Percentiles rank a stretch among this genome's conserved stretches.
Conservation (phyloP, 2,329 filamentous ascomycete species). For the Didymella pomorum region DNA sequence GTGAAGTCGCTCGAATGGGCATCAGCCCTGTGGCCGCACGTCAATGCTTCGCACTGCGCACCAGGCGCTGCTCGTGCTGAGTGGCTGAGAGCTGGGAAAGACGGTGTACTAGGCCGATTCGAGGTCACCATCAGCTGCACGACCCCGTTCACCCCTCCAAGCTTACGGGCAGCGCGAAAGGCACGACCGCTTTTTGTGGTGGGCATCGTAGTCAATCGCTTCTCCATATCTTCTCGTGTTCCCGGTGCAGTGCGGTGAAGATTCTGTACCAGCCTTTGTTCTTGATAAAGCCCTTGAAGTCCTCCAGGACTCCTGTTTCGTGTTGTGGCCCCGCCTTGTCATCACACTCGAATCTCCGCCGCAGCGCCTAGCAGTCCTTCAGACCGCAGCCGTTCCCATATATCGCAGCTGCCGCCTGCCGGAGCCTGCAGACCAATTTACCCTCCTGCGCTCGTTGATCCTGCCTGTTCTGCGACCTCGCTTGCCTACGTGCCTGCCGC, state of each 20-base stretch:
- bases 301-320: constrained; percentile 20
- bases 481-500: constrained; percentile 1
- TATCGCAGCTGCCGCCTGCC: constrained; percentile 33
- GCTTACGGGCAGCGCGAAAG: constrained; percentile 26
- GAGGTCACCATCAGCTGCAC: constrained; percentile 7
- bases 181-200: constrained; percentile 32
- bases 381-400: constrained; percentile 19
- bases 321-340: constrained; percentile 33
- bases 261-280: constrained; percentile 24
- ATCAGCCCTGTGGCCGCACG: constrained; percentile 22
- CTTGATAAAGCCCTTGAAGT: constrained; percentile 19
- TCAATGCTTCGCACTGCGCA: background rate
- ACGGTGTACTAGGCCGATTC: constrained; percentile 27
- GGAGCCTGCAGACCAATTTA: constrained; percentile 12
- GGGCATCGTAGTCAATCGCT: constrained; percentile 26
- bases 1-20: constrained; percentile 13
- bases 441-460: background rate
- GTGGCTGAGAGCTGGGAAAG: constrained; percentile 17
- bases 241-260: constrained; percentile 23
- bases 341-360: constrained; percentile 32
- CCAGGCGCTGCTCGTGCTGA: constrained; percentile 4
- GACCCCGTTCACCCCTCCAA: constrained; percentile 23
- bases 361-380: constrained; percentile 37
- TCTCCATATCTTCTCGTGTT: constrained; percentile 21
- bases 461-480: background rate